These are phyloP conservation scores for Oryza meyeriana DNA, from an alignment of 176 grass and related monocot species.

Conservation along the genomic window DNA sequence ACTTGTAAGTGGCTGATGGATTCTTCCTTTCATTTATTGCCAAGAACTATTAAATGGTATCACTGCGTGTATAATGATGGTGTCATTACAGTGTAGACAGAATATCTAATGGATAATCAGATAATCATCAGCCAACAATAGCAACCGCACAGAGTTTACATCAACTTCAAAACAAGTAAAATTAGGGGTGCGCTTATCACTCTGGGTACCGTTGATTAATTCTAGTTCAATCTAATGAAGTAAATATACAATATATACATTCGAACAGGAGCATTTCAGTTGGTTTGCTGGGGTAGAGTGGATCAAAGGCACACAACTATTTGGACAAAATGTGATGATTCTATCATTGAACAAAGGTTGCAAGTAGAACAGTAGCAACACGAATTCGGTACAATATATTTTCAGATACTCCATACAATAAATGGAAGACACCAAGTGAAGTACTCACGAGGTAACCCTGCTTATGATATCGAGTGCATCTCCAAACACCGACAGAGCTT, in stretches of 20 bases:
- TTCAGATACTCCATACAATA: slow-evolving; percentile 21
- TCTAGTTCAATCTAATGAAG: neutral
- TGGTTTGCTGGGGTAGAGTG: neutral
- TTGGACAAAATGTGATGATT: neutral
- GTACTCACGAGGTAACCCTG: neutral
- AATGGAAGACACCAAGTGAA: neutral
- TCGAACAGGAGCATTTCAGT: neutral
- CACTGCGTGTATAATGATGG: neutral
- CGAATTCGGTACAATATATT: neutral
- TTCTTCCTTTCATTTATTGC: neutral
- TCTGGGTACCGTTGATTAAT: too few species aligned
- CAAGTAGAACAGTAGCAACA: neutral
- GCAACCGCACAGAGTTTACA: neutral
- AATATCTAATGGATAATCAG: neutral
- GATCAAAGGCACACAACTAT: neutral
- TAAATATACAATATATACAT: neutral
- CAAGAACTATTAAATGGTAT: neutral
- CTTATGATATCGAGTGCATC: neutral
- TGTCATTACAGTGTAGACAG: neutral
- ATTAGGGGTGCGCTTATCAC: neutral
- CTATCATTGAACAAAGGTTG: slow-evolving; percentile 28
- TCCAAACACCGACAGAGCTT: neutral
- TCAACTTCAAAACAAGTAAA: neutral
- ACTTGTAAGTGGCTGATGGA: neutral
- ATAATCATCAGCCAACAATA: neutral